Conservation (phyloP, 2,329 filamentous ascomycete species). For the Amphichorda felina region DNA sequence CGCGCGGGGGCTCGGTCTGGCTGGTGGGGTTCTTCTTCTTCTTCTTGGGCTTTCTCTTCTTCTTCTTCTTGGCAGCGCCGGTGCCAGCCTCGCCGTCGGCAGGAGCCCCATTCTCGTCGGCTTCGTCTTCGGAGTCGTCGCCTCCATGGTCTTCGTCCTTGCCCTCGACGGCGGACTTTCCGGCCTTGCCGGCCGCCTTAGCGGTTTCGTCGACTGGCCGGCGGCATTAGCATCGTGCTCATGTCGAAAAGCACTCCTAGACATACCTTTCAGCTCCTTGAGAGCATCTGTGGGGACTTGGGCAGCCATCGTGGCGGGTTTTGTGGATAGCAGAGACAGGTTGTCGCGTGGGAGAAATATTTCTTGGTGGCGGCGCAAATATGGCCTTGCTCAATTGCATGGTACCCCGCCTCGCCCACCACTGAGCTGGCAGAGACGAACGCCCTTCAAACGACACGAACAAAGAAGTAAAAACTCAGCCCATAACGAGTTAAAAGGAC, state of each 20-base stretch:
- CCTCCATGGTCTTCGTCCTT: slow-evolving; percentile 28
- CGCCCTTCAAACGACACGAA: too few relatives aligned
- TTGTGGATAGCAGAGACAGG: too few relatives aligned
- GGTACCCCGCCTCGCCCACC: too few relatives aligned
- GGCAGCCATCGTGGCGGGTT: slow-evolving; percentile 25
- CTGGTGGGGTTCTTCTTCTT: slow-evolving; percentile 66
- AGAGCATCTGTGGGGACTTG: slow-evolving; percentile 30
- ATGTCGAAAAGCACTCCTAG: neutral
- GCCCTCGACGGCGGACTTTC: slow-evolving; percentile 19
- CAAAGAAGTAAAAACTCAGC: too few relatives aligned
- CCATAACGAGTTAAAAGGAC: too few relatives aligned
- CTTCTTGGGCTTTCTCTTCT: slow-evolving; percentile 59
- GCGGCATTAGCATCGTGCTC: slow-evolving; percentile 4
- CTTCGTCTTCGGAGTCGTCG: slow-evolving; percentile 41
- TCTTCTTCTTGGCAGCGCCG: slow-evolving; percentile 8
- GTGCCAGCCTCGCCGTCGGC: slow-evolving; percentile 18
- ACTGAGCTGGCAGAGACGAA: too few relatives aligned
- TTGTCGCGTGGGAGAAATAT: neutral
- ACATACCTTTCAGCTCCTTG: slow-evolving; percentile 28
- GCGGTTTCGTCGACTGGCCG: slow-evolving; percentile 26
- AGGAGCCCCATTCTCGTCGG: slow-evolving; percentile 27
- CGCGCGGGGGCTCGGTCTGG: slow-evolving; percentile 63
- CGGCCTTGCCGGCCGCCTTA: slow-evolving; percentile 23
- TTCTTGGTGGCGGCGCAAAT: neutral
- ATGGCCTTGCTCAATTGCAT: too few relatives aligned